Evolutionary conservation across 179 eudicot genomes (phyloP).

Genomic region (Sideroxylon spinosum): DNA sequence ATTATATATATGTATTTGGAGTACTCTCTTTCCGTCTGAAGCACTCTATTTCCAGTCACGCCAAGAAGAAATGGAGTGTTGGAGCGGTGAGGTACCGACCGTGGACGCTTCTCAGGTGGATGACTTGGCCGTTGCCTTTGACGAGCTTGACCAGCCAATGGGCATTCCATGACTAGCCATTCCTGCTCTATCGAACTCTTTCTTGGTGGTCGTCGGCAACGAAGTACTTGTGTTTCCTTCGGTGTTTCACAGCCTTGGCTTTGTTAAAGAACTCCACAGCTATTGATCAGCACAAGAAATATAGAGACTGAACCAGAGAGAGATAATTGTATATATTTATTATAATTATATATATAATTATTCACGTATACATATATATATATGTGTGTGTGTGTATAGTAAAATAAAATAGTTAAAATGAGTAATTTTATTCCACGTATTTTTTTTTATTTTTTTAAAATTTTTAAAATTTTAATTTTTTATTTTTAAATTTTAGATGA

Average conservation of each 20-base stretch:
- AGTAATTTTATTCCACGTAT: too few relatives aligned
- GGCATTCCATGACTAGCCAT: constrained; percentile 47
- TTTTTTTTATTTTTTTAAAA: too few relatives aligned
- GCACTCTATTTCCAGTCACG: constrained; percentile 60
- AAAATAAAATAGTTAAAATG: too few relatives aligned
- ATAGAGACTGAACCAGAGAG: too few relatives aligned
- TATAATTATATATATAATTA: too few relatives aligned
- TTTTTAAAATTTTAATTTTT: too few relatives aligned
- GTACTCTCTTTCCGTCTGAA: too few relatives aligned
- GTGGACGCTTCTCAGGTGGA: constrained; percentile 57
- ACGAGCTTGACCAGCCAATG: constrained; percentile 69
- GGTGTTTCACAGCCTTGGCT: constrained; percentile 54
- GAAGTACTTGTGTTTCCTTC: constrained; percentile 64
- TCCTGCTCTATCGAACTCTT: constrained; percentile 52
- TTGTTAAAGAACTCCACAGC: constrained; percentile 64
- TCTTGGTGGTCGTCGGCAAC: constrained; percentile 67
- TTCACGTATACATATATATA: too few relatives aligned
- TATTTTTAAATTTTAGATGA: too few relatives aligned
- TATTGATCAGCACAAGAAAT: not conserved
- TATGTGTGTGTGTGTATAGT: too few relatives aligned
- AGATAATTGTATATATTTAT: too few relatives aligned
- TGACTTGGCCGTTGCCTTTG: constrained; percentile 15
- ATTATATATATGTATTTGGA: too few relatives aligned
- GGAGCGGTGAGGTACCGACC: constrained; percentile 69
- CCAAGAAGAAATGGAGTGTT: constrained; percentile 52